These are phyloP conservation scores for Mortierella sp. DNA, from an alignment of 371 early-diverging fungal species.

Conservation along the genomic window DNA sequence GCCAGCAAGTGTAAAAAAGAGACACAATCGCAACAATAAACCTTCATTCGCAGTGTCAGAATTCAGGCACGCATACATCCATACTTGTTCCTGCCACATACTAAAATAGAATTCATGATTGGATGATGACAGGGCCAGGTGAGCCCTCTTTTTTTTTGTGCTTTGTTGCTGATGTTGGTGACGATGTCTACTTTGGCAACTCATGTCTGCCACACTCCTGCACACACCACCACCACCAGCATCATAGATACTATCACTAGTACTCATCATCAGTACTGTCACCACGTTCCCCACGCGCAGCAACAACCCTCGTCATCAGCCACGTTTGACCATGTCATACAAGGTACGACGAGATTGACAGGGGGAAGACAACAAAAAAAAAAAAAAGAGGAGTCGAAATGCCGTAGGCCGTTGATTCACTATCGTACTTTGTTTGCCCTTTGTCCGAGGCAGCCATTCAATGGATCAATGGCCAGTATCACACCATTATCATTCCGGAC, in stretches of 20 bases:
- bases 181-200: constrained; percentile 3
- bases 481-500: not conserved
- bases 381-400: not conserved
- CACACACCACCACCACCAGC: not conserved
- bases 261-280: not conserved
- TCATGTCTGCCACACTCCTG: not conserved
- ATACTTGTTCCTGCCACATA: not conserved
- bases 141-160: not conserved
- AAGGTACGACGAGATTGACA: no score
- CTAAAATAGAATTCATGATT: not conserved
- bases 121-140: constrained; percentile 11
- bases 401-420: no score
- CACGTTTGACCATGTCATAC: no score
- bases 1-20: not conserved
- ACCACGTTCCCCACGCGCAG: constrained; percentile 8
- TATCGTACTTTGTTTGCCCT: no score
- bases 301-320: not conserved
- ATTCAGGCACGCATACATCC: not conserved
- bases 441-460: no score
- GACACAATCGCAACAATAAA: not conserved
- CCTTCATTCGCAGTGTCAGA: constrained; percentile 8
- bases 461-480: not conserved
- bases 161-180: not conserved
- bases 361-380: not conserved
- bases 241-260: not conserved